Evolutionary conservation across 106 monocot genomes (phyloP).

Genomic region (Dactylorhiza incarnata): DNA sequence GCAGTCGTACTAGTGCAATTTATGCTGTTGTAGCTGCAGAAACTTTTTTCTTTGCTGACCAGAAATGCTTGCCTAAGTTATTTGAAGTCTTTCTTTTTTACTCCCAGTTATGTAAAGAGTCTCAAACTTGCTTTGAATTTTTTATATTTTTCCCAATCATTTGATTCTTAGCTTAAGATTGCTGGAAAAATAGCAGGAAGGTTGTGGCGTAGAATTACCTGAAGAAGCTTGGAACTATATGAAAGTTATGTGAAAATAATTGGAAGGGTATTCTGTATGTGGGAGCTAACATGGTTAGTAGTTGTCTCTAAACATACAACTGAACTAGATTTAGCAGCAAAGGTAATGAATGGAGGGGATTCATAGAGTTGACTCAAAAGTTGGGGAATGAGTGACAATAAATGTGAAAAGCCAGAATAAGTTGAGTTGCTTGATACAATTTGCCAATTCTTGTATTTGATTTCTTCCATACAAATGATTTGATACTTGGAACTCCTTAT

Average conservation of each 20-base stretch:
- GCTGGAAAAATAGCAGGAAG: not conserved
- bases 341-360: not conserved
- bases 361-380: not conserved
- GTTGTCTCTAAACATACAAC: not conserved
- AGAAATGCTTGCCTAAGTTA: not conserved
- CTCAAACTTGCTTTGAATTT: not conserved
- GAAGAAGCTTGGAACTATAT: not conserved
- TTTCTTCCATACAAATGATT: not conserved
- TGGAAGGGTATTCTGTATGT: not conserved
- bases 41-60: not conserved
- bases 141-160: not conserved
- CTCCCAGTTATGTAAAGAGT: not conserved
- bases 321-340: not conserved
- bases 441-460: not conserved
- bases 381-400: not conserved
- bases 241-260: not conserved
- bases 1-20: not conserved
- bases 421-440: not conserved
- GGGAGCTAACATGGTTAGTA: not conserved
- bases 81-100: not conserved
- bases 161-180: not conserved
- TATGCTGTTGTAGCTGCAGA: constrained; percentile 2
- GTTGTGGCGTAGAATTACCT: not conserved
- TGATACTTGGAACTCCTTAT: not conserved
- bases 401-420: not conserved